These are phyloP conservation scores for Fusarium praegraminearum DNA, from an alignment of 2,329 filamentous ascomycete genomes.

Conservation along the genomic window DNA sequence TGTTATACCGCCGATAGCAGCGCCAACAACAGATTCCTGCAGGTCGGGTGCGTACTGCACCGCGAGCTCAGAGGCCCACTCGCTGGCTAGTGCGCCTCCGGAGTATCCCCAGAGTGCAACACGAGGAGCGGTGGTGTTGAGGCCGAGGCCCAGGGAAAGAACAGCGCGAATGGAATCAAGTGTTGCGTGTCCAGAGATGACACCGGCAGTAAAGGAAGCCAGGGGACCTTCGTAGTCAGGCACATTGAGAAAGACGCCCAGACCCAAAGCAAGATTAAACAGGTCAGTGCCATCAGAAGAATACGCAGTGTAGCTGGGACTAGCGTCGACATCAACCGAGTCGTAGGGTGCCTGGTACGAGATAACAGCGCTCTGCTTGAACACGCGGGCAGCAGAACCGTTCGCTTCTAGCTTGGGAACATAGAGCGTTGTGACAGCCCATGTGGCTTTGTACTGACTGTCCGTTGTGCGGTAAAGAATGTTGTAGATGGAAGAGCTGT, in stretches of 20 bases:
- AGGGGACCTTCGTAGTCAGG: slow-evolving; percentile 61
- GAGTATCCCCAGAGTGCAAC: slow-evolving; percentile 68
- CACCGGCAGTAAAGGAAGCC: slow-evolving; percentile 59
- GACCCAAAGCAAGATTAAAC: slow-evolving; percentile 20
- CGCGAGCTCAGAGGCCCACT: slow-evolving; percentile 65
- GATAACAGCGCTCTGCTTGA: slow-evolving; percentile 35
- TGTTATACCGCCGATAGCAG: slow-evolving; percentile 62
- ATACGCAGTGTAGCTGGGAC: slow-evolving; percentile 40
- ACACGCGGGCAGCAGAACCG: slow-evolving; percentile 20
- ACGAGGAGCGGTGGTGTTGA: slow-evolving; percentile 37
- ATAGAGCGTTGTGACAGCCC: slow-evolving; percentile 44
- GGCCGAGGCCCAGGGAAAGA: slow-evolving; percentile 51
- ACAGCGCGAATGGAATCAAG: slow-evolving; percentile 61
- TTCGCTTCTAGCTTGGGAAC: slow-evolving; percentile 35
- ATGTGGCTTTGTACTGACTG: slow-evolving; percentile 41
- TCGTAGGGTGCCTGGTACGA: slow-evolving; percentile 45
- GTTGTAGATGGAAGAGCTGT: slow-evolving; percentile 41
- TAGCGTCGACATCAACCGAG: slow-evolving; percentile 40
- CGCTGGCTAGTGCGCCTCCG: slow-evolving; percentile 64
- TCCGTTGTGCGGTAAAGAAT: slow-evolving; percentile 45
- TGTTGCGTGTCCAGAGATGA: slow-evolving; percentile 58
- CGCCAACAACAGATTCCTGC: slow-evolving; percentile 56
- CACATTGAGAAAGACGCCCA: slow-evolving; percentile 52
- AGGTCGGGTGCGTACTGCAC: slow-evolving; percentile 66
- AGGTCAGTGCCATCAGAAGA: neutral